Evolutionary conservation across 148 eudicot genomes (phyloP).

Genomic region (Diospyros kaki): DNA sequence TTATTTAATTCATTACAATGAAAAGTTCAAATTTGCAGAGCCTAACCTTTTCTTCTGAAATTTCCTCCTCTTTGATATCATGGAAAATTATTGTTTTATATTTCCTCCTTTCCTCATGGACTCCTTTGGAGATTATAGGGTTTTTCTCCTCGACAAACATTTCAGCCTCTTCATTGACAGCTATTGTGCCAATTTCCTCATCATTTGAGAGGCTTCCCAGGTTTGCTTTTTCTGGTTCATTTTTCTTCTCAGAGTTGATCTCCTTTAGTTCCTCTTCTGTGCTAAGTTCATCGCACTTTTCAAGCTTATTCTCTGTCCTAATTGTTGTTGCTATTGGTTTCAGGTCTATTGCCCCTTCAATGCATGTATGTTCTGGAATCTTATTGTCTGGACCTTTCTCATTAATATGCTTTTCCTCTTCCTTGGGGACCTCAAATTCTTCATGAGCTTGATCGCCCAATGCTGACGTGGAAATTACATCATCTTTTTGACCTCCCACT

Average conservation of each 20-base stretch:
- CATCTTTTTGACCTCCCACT: conserved; percentile 4
- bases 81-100: too few relatives aligned
- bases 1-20: too few relatives aligned
- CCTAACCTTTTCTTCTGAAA: too few relatives aligned
- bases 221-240: background rate
- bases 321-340: background rate
- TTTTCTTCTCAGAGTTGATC: conserved; percentile 2
- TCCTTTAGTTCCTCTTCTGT: conserved; percentile 12
- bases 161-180: too few relatives aligned
- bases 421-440: conserved; percentile 2
- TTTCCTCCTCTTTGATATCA: too few relatives aligned
- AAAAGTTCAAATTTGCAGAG: too few relatives aligned
- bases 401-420: conserved; percentile 7
- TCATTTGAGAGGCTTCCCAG: too few relatives aligned
- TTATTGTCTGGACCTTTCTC: conserved; percentile 6
- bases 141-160: too few relatives aligned
- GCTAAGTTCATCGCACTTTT: background rate
- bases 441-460: conserved; percentile 17
- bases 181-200: too few relatives aligned
- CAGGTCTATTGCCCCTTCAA: background rate
- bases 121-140: too few relatives aligned
- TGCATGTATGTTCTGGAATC: conserved; percentile 6
- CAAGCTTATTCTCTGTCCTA: conserved; percentile 1
- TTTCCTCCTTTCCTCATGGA: too few relatives aligned
- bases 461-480: conserved; percentile 8